Conservation (phyloP, 176 grass and related monocot species). For the Carex scoparia region DNA sequence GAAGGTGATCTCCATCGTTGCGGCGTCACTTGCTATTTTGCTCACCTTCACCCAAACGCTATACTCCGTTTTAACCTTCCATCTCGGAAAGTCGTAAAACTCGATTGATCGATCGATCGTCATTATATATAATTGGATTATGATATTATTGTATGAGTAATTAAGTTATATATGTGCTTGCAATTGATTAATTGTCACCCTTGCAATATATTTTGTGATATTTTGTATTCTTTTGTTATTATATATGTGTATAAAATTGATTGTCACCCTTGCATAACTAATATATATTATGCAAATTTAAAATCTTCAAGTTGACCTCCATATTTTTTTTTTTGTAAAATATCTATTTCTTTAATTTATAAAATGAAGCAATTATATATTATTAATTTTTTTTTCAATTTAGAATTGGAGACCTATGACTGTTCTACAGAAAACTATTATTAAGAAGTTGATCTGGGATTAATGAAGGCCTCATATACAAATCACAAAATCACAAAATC, state of each 20-base stretch:
- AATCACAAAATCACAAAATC: no score
- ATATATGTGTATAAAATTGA: not conserved
- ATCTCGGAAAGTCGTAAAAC: not conserved
- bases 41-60: not conserved
- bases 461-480: no score
- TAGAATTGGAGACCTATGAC: no score
- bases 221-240: not conserved
- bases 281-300: not conserved
- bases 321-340: no score
- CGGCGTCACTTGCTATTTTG: not conserved
- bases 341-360: no score
- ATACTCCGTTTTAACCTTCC: not conserved
- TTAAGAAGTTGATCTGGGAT: no score
- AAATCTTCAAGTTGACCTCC: not conserved
- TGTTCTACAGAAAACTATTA: no score
- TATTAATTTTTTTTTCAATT: no score
- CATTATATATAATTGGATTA: not conserved
- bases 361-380: no score
- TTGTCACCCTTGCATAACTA: not conserved
- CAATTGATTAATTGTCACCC: not conserved
- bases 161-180: not conserved
- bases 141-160: not conserved
- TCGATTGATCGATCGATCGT: not conserved
- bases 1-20: not conserved
- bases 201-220: not conserved